Evolutionary conservation across 306 rosid species (phyloP).

Genomic region (Sphenostylis stenocarpa): DNA sequence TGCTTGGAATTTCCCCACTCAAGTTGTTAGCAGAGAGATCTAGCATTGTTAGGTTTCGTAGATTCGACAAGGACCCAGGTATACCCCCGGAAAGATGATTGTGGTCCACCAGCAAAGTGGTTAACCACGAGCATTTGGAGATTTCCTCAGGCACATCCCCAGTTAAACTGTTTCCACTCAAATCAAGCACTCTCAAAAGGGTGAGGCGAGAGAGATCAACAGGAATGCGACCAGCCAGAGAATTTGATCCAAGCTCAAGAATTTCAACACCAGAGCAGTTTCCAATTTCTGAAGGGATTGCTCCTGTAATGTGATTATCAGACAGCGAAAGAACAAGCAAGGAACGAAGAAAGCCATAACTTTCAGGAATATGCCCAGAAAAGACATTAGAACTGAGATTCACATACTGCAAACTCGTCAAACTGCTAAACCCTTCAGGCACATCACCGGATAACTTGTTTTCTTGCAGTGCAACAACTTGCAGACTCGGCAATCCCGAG

Average conservation of each 20-base stretch:
- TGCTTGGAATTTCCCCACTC: slow-evolving; percentile 68
- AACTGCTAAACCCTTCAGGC: slow-evolving; percentile 95
- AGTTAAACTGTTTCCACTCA: slow-evolving; percentile 67
- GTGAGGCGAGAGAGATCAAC: slow-evolving; percentile 63
- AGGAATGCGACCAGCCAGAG: slow-evolving; percentile 63
- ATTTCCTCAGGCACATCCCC: slow-evolving; percentile 75
- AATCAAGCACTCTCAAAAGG: slow-evolving; percentile 62
- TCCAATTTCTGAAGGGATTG: slow-evolving; percentile 71
- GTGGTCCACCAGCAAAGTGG: slow-evolving; percentile 49
- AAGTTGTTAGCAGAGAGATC: slow-evolving; percentile 83
- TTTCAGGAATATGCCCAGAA: slow-evolving; percentile 72
- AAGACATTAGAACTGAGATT: slow-evolving; percentile 79
- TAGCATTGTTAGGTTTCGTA: slow-evolving; percentile 55
- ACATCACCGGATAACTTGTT: slow-evolving; percentile 71
- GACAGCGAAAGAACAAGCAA: slow-evolving; percentile 73
- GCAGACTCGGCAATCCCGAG: slow-evolving; percentile 83
- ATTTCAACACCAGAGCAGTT: slow-evolving; percentile 67
- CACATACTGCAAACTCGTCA: slow-evolving; percentile 64
- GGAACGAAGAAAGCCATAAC: slow-evolving; percentile 80
- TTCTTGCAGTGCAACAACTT: slow-evolving; percentile 74
- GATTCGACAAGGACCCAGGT: slow-evolving; percentile 60
- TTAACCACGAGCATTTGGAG: slow-evolving; percentile 64
- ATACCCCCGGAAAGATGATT: slow-evolving; percentile 71
- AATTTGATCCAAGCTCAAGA: slow-evolving; percentile 66
- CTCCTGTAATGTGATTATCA: slow-evolving; percentile 59